Evolutionary conservation across 1,139 yeast species (phyloP).

Genomic region (Zygosaccharomyces pseudobailii): DNA sequence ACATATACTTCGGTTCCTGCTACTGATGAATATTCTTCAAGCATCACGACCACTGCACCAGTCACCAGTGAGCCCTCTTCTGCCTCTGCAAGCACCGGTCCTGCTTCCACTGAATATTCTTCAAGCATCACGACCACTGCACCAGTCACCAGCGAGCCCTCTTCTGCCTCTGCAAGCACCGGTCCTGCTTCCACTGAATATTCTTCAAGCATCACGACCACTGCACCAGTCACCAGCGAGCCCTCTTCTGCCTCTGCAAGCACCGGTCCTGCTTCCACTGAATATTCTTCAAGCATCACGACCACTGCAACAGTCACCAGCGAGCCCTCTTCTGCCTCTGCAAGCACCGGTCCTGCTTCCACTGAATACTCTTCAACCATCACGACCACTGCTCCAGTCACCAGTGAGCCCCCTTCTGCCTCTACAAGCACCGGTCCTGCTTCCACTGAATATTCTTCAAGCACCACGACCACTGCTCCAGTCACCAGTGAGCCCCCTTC

Average conservation of each 20-base stretch:
- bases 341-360: no score
- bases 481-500: no score
- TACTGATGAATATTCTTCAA: background rate
- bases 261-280: no score
- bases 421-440: no score
- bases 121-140: background rate
- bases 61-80: background rate
- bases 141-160: background rate
- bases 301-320: background rate
- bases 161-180: background rate
- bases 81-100: background rate
- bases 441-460: no score
- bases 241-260: background rate
- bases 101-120: background rate
- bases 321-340: background rate
- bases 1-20: background rate
- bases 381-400: background rate
- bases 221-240: background rate
- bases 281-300: background rate
- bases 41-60: background rate
- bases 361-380: background rate
- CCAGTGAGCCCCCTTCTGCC: background rate
- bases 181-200: background rate
- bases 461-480: no score
- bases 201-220: background rate